Percentiles rank a stretch among this genome's conserved stretches.
These are phyloP conservation scores for Monosporozyma aquatica DNA, from an alignment of 805 yeast genomes.

Conservation along the genomic window DNA sequence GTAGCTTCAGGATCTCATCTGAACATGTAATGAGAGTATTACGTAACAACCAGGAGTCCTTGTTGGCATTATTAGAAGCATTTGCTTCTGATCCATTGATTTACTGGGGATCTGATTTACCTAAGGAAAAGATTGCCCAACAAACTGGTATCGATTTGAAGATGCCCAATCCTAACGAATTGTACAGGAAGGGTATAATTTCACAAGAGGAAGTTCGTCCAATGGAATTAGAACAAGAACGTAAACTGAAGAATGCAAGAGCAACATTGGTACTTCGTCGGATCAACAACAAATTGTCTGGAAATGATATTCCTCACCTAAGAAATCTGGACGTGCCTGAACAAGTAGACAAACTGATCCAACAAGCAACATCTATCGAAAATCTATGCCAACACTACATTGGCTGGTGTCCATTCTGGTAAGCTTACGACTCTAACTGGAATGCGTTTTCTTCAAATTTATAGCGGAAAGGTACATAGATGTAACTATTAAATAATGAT, in stretches of 20 bases:
- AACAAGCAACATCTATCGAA: constrained; percentile 93
- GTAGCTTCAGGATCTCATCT: constrained; percentile 91
- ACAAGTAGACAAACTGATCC: constrained; percentile 89
- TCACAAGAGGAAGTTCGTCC: constrained; percentile 68
- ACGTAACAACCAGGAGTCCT: constrained; percentile 87
- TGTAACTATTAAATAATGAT: too few species aligned
- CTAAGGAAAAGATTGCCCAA: constrained; percentile 66
- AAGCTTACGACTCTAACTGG: constrained; percentile 5
- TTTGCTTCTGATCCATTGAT: constrained; percentile 97
- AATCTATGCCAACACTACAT: constrained; percentile 93
- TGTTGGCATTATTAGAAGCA: constrained; percentile 96
- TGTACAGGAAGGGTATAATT: constrained; percentile 62
- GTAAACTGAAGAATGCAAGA: constrained; percentile 74
- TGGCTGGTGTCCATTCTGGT: constrained; percentile 99
- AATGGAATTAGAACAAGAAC: constrained; percentile 58
- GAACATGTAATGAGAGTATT: constrained; percentile 95
- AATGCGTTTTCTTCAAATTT: neutral
- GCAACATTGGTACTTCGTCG: constrained; percentile 84
- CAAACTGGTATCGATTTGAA: constrained; percentile 58
- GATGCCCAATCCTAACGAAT: constrained; percentile 58
- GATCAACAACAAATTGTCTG: constrained; percentile 85
- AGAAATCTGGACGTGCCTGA: constrained; percentile 69
- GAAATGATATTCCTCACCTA: constrained; percentile 77
- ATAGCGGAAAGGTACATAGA: neutral
- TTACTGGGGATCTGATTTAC: constrained; percentile 97